These are phyloP conservation scores for Teunomyces tritomae DNA, from an alignment of 805 yeast species.

Conservation along the genomic window DNA sequence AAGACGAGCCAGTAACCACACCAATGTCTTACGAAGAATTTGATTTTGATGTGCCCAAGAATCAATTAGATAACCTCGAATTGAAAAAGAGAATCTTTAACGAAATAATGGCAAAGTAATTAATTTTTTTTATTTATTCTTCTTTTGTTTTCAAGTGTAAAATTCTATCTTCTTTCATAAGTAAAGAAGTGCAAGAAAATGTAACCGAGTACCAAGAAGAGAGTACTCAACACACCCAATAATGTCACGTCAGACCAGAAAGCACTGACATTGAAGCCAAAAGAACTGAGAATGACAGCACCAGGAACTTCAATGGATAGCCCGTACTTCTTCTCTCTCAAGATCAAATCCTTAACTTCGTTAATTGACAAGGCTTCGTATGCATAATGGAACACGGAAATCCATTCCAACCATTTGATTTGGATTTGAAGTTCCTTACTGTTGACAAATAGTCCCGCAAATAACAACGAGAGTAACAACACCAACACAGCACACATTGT, in stretches of 20 bases:
- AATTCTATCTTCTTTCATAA: constrained; percentile 61
- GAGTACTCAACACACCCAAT: constrained; percentile 53
- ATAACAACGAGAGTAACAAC: constrained; percentile 77
- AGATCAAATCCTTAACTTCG: constrained; percentile 82
- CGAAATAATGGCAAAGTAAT: constrained; percentile 5
- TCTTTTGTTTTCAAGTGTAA: background rate
- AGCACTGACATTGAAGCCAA: constrained; percentile 87
- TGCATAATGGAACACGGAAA: constrained; percentile 92
- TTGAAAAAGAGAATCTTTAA: constrained; percentile 9
- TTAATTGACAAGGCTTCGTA: constrained; percentile 91
- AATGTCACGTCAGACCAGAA: constrained; percentile 63
- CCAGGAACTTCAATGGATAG: constrained; percentile 95
- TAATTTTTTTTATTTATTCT: background rate
- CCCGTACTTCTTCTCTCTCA: constrained; percentile 88
- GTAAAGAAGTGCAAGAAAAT: constrained; percentile 69
- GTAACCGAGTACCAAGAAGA: constrained; percentile 70
- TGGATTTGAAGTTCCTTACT: constrained; percentile 56
- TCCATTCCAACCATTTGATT: constrained; percentile 72
- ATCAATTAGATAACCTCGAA: constrained; percentile 6
- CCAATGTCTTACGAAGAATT: constrained; percentile 27
- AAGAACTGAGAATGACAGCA: constrained; percentile 91
- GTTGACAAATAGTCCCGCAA: constrained; percentile 92
- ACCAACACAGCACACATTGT: constrained; percentile 84
- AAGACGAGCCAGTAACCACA: constrained; percentile 27
- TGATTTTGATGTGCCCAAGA: constrained; percentile 20